Evolutionary conservation across 768 basidiomycete genomes (phyloP), one percentile per base, ranked within the genome.

Genomic region (Omphalotus guepiniiformis): DNA sequence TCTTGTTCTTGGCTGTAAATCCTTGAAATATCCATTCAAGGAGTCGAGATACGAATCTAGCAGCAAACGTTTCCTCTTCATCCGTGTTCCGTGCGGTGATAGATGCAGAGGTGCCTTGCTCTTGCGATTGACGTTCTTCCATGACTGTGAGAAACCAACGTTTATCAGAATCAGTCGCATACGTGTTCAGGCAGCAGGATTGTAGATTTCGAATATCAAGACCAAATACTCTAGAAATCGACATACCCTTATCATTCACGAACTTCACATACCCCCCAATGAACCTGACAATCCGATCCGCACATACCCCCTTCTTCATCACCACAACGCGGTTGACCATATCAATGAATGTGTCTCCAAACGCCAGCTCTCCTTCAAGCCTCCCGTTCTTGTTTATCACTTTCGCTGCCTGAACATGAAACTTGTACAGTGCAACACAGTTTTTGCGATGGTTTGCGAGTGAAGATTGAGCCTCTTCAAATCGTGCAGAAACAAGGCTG

Each of bases 371-470:
- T 2, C 93, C 95, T 1, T 76, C 72, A 16, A 84, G 72, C 55
- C 78, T 85, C 32, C 69, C 65, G 11, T 76, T 75, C 49, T 76
- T 75, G 44, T 77, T 74, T n/a, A 71, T 79, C 51, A 80, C 64
- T 13, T 63, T 63, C 6, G 81, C 78, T 9, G 85, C 83, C 49
- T 83, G 77, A 12, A 70, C 53, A 56, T 95, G 92, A 26, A 95
- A 65, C 62, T 95, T 93, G 71, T 89, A 79, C 1, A 97, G 75
- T 0, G 85, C 83, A 36, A 93, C 85, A 44, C 85, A 78, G 65
- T 96, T 96, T 73, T 97, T 97, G 57, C 88, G 87, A 66, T 97
- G 95, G 63, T 91, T 93, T 3, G 93, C 89, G 19, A 82, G 61
- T 0, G 88, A 84, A 16, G 64, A 65, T 60, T 96, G 93, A 0